These are phyloP conservation scores for Tagetes patula DNA, from an alignment of 129 eudicot species.

Conservation along the genomic window DNA sequence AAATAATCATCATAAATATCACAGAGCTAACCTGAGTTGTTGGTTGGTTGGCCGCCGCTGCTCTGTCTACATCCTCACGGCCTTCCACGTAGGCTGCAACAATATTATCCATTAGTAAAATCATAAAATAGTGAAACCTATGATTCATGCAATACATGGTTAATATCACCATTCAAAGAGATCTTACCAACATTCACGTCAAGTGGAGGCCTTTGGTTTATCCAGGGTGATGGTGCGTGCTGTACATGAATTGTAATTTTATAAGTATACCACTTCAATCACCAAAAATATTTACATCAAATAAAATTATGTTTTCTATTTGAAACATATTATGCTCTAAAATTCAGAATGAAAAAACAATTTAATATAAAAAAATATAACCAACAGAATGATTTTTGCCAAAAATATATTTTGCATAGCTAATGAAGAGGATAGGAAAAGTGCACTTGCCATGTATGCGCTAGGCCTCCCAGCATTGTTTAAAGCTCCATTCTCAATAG, in stretches of 20 bases:
- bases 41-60: constrained; percentile 60
- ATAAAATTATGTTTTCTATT: background rate
- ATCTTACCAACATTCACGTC: constrained; percentile 88
- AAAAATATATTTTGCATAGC: background rate
- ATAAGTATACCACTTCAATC: background rate
- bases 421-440: background rate
- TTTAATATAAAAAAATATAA: background rate
- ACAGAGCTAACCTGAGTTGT: constrained; percentile 51
- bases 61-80: constrained; percentile 61
- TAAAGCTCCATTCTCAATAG: constrained; percentile 46
- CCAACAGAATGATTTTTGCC: background rate
- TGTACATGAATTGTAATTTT: constrained; percentile 32
- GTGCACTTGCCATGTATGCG: constrained; percentile 57
- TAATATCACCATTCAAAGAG: background rate
- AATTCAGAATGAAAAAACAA: background rate
- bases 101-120: background rate
- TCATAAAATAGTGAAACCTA: background rate
- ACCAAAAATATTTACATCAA: background rate
- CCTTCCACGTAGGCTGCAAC: constrained; percentile 72
- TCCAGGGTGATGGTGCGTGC: constrained; percentile 87
- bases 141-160: background rate
- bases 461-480: constrained; percentile 65
- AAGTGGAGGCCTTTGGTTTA: constrained; percentile 73
- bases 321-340: background rate
- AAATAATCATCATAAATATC: background rate